These are phyloP conservation scores for Ogataea salicorniae DNA, from an alignment of 805 yeast genomes.

Conservation along the genomic window DNA sequence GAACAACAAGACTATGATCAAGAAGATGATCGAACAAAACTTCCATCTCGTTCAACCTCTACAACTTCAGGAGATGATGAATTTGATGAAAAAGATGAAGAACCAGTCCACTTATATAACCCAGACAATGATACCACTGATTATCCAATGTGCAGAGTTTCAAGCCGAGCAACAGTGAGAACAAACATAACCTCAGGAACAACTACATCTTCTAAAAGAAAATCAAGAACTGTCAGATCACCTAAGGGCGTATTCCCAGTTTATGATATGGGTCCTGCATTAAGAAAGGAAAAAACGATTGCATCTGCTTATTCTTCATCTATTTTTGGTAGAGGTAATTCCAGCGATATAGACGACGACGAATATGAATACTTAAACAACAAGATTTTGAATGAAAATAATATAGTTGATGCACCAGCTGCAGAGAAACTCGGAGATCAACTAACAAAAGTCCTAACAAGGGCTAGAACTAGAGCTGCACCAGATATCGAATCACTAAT, in stretches of 20 bases:
- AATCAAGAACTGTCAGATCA: constrained; percentile 33
- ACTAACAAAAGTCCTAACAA: constrained; percentile 21
- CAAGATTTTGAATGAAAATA: constrained; percentile 11
- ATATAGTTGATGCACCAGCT: constrained; percentile 24
- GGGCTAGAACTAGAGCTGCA: constrained; percentile 14
- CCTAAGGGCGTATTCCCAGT: constrained; percentile 82
- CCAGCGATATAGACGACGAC: background rate
- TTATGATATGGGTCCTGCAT: constrained; percentile 68
- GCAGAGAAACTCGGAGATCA: constrained; percentile 22
- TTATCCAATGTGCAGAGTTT: background rate
- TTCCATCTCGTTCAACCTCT: background rate
- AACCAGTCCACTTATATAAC: constrained; percentile 1
- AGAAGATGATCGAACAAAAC: background rate
- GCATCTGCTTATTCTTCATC: constrained; percentile 35
- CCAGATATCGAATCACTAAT: constrained; percentile 22
- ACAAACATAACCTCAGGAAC: background rate
- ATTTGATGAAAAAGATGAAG: background rate
- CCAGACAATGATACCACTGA: background rate
- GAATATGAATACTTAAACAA: background rate
- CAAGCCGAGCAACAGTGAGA: background rate
- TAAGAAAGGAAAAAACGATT: constrained; percentile 50
- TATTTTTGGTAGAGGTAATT: background rate
- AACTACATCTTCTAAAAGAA: background rate
- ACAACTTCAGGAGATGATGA: background rate
- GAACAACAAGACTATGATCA: no score